These are phyloP conservation scores for Trametes sanguinea DNA, from an alignment of 768 basidiomycete species.

Conservation along the genomic window DNA sequence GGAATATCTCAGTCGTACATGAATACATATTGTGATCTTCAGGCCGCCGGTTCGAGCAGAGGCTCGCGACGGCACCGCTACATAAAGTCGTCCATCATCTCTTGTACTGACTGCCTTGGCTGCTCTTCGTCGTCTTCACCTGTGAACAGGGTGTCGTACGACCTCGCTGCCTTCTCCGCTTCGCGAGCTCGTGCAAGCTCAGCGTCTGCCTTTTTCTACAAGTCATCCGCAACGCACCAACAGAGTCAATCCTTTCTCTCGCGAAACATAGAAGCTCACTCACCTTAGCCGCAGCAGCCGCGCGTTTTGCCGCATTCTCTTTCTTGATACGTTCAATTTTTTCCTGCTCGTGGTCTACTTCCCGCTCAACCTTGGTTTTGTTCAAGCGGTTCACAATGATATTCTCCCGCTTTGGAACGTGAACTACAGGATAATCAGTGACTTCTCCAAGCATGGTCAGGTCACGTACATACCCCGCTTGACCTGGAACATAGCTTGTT, in stretches of 20 bases:
- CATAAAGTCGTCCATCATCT: conserved; percentile 91
- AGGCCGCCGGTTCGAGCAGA: no score
- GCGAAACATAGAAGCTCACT: neutral
- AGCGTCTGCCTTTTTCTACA: conserved; percentile 75
- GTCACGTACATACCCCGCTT: conserved; percentile 60
- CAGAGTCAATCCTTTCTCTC: neutral
- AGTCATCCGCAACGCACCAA: neutral
- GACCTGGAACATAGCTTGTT: conserved; percentile 48
- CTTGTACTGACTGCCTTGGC: conserved; percentile 62
- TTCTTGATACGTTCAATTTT: conserved; percentile 76
- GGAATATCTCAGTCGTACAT: no score
- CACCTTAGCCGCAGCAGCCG: conserved; percentile 70
- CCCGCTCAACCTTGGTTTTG: conserved; percentile 85
- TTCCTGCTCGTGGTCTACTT: conserved; percentile 92
- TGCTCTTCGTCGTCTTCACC: conserved; percentile 54
- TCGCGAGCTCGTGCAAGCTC: conserved; percentile 76
- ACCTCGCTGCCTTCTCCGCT: conserved; percentile 85
- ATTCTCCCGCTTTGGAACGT: conserved; percentile 83
- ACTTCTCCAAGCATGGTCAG: neutral
- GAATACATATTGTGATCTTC: no score
- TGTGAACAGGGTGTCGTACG: conserved; percentile 80
- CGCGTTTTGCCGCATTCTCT: conserved; percentile 66
- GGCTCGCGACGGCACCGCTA: conserved; percentile 29
- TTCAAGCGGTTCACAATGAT: conserved; percentile 87
- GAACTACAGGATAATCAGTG: conserved; percentile 46